Evolutionary conservation across 2,329 filamentous ascomycete species (phyloP), one percentile per base, ranked within the genome.

Genomic region (Juglanconis sp.): DNA sequence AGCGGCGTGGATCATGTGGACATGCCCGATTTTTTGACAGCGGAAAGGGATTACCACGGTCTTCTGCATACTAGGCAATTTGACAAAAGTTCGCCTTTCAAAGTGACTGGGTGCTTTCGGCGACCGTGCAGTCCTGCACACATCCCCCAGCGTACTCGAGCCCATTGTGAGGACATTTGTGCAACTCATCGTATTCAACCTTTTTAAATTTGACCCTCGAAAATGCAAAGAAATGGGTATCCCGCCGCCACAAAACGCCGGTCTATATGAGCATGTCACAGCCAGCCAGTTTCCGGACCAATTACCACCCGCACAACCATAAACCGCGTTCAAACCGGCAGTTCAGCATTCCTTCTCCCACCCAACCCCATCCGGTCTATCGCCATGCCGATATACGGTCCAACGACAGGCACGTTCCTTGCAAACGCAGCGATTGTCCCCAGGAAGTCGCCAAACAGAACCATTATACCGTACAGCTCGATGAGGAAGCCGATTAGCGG

Each of bases 391-490:
- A 97, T 89, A 69, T 93, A 96, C 4, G 93, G 91, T 3, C 94
- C 94, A 5, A 98, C 79, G 7, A 97, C 82, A 0, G 95, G 94
- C 10, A 96, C 77, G 63, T 90, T 92, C 59, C 91, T 87, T 44
- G 91, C 91, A 70, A 98, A 96, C 15, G 90, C 86, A 0, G 90
- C 90, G 65, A 98, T 93, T 24, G 94, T 98, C 53, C 92, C 91
- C 61, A 98, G 83, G 77, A 98, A 98, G 75, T 99, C 95, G 40
- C 95, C 95, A 77, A 99, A 99, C 40, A 99, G 79, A 55, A 97
- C 85, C 67, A 96, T 84, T 66, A 99, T 94, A 35, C 95, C 95
- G 76, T 98, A 98, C 3, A 94, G 76, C 76, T 99, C 95, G 67
- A 98, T 84, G 60, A 89, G 70, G 77, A 99, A 99, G 34, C 95